A percentile compares a stretch with the other conserved stretches of the same genome.
Evolutionary conservation across 768 basidiomycete genomes (phyloP).

Genomic region (Podaxis sp.): DNA sequence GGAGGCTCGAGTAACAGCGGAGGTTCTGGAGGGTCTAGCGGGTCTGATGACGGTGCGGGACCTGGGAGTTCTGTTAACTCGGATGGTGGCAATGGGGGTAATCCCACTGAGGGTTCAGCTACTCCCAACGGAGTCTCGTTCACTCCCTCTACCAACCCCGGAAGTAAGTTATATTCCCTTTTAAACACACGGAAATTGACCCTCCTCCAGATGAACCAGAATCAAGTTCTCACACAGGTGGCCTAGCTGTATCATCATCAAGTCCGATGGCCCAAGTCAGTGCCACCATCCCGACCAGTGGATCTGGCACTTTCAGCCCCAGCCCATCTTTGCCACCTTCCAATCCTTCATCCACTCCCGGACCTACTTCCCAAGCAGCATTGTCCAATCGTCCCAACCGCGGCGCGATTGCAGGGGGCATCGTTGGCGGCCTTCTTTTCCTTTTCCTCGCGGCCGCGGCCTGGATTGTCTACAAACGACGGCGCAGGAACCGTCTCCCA

Average conservation of each 20-base stretch:
- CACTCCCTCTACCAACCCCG: neutral
- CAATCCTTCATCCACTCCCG: slow-evolving; percentile 6
- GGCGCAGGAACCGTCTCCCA: slow-evolving; percentile 39
- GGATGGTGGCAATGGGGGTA: neutral
- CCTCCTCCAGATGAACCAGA: neutral
- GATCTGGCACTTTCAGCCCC: neutral
- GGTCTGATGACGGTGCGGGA: neutral
- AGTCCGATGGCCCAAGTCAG: neutral
- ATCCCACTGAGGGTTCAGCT: neutral
- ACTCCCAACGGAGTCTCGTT: neutral
- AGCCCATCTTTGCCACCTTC: neutral
- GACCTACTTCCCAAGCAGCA: slow-evolving; percentile 11
- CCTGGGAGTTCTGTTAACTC: neutral
- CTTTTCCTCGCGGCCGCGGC: slow-evolving; percentile 32
- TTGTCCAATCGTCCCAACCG: slow-evolving; percentile 23
- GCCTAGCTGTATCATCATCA: neutral
- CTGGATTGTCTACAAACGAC: slow-evolving; percentile 40
- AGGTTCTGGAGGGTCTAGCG: neutral
- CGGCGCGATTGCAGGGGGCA: slow-evolving; percentile 53
- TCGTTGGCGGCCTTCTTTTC: slow-evolving; percentile 47
- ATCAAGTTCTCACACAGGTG: too few species aligned
- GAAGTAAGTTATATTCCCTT: neutral
- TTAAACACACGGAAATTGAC: neutral
- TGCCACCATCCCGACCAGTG: slow-evolving; percentile 1
- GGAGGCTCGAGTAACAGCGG: neutral